Conservation (phyloP, 2,329 filamentous ascomycete species). For the Amauroascus niger region DNA sequence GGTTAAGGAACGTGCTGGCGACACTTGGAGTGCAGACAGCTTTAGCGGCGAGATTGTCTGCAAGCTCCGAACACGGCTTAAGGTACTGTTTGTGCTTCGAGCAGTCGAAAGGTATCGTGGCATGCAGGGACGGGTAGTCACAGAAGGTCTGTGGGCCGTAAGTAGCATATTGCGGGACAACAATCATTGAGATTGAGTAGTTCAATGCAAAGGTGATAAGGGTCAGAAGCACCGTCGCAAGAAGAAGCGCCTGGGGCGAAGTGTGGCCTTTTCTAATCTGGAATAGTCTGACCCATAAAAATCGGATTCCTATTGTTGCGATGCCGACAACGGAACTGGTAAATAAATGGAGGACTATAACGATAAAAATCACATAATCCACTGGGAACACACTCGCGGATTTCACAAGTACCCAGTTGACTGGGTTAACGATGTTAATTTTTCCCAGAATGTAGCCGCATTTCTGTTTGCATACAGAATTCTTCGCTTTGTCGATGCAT, state of each 20-base stretch:
- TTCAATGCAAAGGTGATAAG: conserved; percentile 85
- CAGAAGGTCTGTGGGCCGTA: conserved; percentile 95
- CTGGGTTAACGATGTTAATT: conserved; percentile 86
- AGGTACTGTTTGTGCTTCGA: conserved; percentile 57
- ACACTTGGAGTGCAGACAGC: conserved; percentile 84
- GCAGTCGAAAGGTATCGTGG: conserved; percentile 66
- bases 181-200: conserved; percentile 82
- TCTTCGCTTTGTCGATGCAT: conserved; percentile 89
- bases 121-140: conserved; percentile 54
- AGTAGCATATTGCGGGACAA: conserved; percentile 91
- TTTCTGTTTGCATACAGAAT: conserved; percentile 79
- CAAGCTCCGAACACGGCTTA: conserved; percentile 69
- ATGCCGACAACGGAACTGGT: conserved; percentile 78
- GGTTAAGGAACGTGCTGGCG: conserved; percentile 85
- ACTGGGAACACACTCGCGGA: conserved; percentile 77
- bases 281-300: conserved; percentile 92
- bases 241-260: conserved; percentile 79
- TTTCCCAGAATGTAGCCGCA: conserved; percentile 87
- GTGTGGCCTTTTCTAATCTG: conserved; percentile 81
- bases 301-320: conserved; percentile 79
- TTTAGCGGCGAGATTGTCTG: conserved; percentile 59
- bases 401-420: conserved; percentile 81
- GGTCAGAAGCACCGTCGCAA: conserved; percentile 83
- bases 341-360: conserved; percentile 81
- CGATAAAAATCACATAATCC: conserved; percentile 81